These are phyloP conservation scores for Verticillium dahliae DNA, from an alignment of 2,329 filamentous ascomycete genomes.

Conservation along the genomic window DNA sequence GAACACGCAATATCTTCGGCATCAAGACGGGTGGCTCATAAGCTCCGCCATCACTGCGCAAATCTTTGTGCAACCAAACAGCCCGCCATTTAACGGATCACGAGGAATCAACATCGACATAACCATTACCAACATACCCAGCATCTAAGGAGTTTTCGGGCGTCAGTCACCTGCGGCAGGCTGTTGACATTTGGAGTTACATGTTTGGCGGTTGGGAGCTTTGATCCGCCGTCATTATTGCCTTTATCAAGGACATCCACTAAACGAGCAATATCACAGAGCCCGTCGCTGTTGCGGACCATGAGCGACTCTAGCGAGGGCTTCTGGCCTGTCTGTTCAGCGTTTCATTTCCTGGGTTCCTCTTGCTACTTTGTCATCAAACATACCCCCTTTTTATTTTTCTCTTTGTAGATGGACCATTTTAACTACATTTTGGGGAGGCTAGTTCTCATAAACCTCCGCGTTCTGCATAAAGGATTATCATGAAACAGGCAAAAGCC, in stretches of 20 bases:
- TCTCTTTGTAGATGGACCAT: not conserved
- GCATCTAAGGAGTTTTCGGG: not conserved
- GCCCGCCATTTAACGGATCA: constrained; percentile 10
- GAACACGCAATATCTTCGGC: constrained; percentile 67
- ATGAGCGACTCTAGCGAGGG: not conserved
- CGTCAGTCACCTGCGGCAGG: not conserved
- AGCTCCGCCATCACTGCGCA: not conserved
- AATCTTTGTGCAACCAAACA: not conserved
- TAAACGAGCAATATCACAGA: not conserved
- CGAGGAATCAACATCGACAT: constrained; percentile 11
- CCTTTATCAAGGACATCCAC: not conserved
- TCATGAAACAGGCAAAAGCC: not conserved
- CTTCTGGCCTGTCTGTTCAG: not conserved
- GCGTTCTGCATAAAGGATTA: not conserved
- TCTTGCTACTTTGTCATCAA: not conserved
- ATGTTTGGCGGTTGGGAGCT: not conserved
- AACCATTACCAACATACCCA: constrained; percentile 9
- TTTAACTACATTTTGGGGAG: not conserved
- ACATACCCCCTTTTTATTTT: not conserved
- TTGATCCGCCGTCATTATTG: not conserved
- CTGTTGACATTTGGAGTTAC: not conserved
- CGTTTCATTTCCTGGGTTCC: not conserved
- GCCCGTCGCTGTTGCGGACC: not conserved
- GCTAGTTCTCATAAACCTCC: not conserved
- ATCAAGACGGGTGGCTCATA: constrained; percentile 21